Conservation (phyloP, 1,139 yeast species). For the Magnusiomyces suaveolens region DNA sequence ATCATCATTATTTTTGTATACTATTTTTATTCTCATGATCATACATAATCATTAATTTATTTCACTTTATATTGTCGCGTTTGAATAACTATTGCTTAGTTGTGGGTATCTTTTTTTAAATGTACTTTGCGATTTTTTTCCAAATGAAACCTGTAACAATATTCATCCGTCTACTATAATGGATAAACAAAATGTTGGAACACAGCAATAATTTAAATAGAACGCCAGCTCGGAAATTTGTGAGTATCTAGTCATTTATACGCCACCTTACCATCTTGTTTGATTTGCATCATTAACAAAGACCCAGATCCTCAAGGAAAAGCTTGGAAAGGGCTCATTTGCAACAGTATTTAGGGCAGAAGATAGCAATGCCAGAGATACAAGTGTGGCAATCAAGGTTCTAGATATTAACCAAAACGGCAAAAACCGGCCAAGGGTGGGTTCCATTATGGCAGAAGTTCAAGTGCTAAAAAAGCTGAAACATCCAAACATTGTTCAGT, state of each 20-base stretch:
- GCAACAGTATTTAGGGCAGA: conserved; percentile 65
- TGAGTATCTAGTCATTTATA: background rate
- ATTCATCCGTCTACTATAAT: background rate
- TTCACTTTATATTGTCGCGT: background rate
- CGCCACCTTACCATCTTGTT: background rate
- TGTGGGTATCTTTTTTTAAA: no score
- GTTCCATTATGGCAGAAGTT: conserved; percentile 82
- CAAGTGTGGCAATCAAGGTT: conserved; percentile 87
- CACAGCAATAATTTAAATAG: background rate
- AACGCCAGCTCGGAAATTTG: background rate
- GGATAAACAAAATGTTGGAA: background rate
- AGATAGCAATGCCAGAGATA: conserved; percentile 64
- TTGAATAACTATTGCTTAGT: background rate
- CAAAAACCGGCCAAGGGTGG: conserved; percentile 46
- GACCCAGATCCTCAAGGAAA: conserved; percentile 20
- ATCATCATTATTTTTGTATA: background rate
- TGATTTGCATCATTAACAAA: background rate
- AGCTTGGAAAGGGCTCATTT: conserved; percentile 66
- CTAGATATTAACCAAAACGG: conserved; percentile 43
- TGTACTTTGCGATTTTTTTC: no score
- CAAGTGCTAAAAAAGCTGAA: conserved; percentile 63
- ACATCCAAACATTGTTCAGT: conserved; percentile 87
- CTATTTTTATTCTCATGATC: background rate
- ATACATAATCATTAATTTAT: no score
- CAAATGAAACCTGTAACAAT: no score